A percentile compares a stretch with the other conserved stretches of the same genome.
These are phyloP conservation scores for Gaillardinia entomophila DNA, from an alignment of 805 yeast species.

Conservation along the genomic window DNA sequence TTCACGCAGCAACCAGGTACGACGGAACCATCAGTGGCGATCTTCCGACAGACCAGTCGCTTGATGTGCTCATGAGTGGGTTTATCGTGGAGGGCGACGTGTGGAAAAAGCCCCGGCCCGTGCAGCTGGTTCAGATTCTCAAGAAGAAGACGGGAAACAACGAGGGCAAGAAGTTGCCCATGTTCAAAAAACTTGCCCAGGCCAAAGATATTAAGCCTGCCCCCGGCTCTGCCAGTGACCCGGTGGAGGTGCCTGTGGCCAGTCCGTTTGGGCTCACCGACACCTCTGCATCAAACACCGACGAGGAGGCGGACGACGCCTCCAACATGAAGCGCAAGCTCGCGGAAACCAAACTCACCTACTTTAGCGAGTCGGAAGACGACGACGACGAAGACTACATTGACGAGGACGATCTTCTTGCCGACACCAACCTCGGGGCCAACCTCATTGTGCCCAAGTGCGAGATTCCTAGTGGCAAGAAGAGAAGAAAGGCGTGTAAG, in stretches of 20 bases:
- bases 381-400: conserved; percentile 48
- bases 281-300: conserved; percentile 36
- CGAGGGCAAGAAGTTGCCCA: conserved; percentile 9
- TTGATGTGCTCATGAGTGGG: conserved; percentile 65
- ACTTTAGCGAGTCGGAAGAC: conserved; percentile 47
- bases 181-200: conserved; percentile 10
- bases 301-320: conserved; percentile 34
- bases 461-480: conserved; percentile 45
- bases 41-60: conserved; percentile 42
- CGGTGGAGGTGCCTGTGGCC: conserved; percentile 6
- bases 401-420: conserved; percentile 28
- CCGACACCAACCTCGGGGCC: conserved; percentile 20
- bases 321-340: conserved; percentile 38
- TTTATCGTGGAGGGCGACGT: conserved; percentile 42
- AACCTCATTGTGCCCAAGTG: conserved; percentile 57
- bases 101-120: conserved; percentile 53
- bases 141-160: conserved; percentile 16
- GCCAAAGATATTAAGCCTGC: conserved; percentile 7
- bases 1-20: conserved; percentile 33
- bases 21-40: conserved; percentile 50
- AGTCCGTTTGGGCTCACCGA: conserved; percentile 36
- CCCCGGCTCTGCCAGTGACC: conserved; percentile 17
- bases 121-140: conserved; percentile 21
- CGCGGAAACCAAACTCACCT: conserved; percentile 44
- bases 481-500: conserved; percentile 90